Evolutionary conservation across 225 moss, liverwort and hornwort species (phyloP).

Genomic region (Polytrichum commune): DNA sequence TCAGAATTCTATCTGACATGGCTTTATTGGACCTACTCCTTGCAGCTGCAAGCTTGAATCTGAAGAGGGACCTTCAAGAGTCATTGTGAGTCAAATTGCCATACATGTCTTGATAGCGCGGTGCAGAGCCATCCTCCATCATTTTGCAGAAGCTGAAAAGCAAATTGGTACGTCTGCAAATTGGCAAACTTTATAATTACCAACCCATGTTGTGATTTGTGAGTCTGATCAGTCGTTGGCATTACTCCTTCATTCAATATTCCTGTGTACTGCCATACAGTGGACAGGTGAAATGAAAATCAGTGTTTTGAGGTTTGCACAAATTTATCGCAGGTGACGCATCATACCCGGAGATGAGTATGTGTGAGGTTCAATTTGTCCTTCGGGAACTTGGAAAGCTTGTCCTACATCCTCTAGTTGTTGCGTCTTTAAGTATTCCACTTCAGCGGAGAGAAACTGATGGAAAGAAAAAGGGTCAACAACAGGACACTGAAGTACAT

Average conservation of each 20-base stretch:
- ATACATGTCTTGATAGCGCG: slow-evolving; percentile 40
- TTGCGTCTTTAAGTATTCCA: slow-evolving; percentile 28
- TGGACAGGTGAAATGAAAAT: not conserved
- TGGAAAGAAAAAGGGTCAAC: slow-evolving; percentile 22
- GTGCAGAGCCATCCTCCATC: slow-evolving; percentile 53
- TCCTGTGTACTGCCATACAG: slow-evolving; percentile 8
- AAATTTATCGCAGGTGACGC: slow-evolving; percentile 33
- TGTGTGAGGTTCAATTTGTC: slow-evolving; percentile 48
- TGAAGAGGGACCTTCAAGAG: slow-evolving; percentile 40
- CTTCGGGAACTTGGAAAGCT: slow-evolving; percentile 47
- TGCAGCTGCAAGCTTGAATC: slow-evolving; percentile 44
- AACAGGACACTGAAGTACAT: slow-evolving; percentile 19
- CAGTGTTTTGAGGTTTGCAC: not conserved
- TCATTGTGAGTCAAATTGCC: slow-evolving; percentile 48
- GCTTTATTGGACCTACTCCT: too few species aligned
- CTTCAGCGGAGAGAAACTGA: slow-evolving; percentile 23
- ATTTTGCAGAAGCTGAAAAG: slow-evolving; percentile 48
- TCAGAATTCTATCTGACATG: too few species aligned
- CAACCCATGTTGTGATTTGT: too few species aligned
- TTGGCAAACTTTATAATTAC: not conserved
- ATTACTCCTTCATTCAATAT: not conserved
- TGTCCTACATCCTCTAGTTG: slow-evolving; percentile 52
- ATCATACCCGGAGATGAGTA: slow-evolving; percentile 34
- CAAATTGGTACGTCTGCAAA: slow-evolving; percentile 21
- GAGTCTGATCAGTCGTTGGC: too few species aligned